phyloP scores from a whole-genome alignment of 768 basidiomycete species.

The Dioszegia hungarica region DNA sequence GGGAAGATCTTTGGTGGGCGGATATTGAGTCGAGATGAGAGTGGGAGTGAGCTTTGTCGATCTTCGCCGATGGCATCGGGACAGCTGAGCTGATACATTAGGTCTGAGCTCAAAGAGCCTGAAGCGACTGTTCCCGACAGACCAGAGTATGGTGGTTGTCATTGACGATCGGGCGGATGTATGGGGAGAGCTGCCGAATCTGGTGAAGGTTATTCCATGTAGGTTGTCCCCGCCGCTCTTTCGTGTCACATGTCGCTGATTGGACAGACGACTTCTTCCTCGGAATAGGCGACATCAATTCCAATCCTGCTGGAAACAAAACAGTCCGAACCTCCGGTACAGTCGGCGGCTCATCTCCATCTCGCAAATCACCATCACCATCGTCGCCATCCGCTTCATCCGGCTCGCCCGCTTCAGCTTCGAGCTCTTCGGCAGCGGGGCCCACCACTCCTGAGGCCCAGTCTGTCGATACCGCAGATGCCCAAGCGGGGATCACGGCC shows the following conservation, averaged over 20 bases:
- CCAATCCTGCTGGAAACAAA: slow-evolving; percentile 62
- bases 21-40: slow-evolving; percentile 88
- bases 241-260: background rate
- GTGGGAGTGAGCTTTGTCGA: slow-evolving; percentile 67
- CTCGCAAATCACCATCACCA: background rate
- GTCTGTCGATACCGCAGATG: no score
- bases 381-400: background rate
- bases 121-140: slow-evolving; percentile 87
- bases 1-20: slow-evolving; percentile 78
- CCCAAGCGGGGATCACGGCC: no score
- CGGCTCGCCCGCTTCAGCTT: background rate
- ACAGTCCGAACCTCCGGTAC: slow-evolving; percentile 8
- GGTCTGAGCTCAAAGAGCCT: slow-evolving; percentile 84
- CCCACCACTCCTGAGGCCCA: no score
- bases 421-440: background rate
- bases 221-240: background rate
- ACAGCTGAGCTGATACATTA: slow-evolving; percentile 39
- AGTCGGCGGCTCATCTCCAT: background rate
- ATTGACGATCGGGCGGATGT: slow-evolving; percentile 98
- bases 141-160: slow-evolving; percentile 97
- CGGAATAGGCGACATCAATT: slow-evolving; percentile 97
- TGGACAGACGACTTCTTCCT: slow-evolving; percentile 88
- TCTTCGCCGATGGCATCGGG: background rate
- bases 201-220: slow-evolving; percentile 96
- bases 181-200: slow-evolving; percentile 95